Evolutionary conservation across 2,329 filamentous ascomycete genomes (phyloP), one percentile per base, ranked within the genome.

Genomic region (Alternaria angustiovoidea): DNA sequence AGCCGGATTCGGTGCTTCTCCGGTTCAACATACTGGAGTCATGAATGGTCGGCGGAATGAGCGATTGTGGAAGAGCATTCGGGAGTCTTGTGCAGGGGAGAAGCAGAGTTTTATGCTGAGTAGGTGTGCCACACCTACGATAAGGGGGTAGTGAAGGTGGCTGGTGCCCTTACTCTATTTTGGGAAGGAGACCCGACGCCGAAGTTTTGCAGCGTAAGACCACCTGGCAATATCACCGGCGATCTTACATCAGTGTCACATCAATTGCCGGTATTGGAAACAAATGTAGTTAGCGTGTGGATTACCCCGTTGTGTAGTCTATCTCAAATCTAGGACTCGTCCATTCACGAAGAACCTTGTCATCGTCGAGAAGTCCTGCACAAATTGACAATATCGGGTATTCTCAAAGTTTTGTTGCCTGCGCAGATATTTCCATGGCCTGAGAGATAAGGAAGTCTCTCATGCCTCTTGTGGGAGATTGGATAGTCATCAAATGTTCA

Each of bases 201-300:
- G 9, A 12, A 41, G 4, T 41, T 41, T 12, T 20, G 18, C 18
- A 41, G 38, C 18, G 9, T 41, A 2, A 41, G 38, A 22, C 18
- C 38, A 41, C 38, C 18, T 41, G 18, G 38, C 38, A 41, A 22
- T 12, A 6, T 20, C 5, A 14, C 18, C 11, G 18, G 18, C 18
- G 38, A 22, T 41, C 18, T 12, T 22, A 12, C 5, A 12, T 22
- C 18, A 22, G 8, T 22, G 5, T 22, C 9, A 11, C 11, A 5
- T 41, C 9, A 22, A 41, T 30, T 11, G 5, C 2, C 28, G 28
- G 0, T 30, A 30, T 0, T 30, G 28, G n/a, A n/a, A n/a, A n/a
- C n/a, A n/a, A 3, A 30, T 11, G 11, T 1, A 30, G 28, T 9
- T 0, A 12, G 28, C 11, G 1, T 30, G 87, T 91, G 0, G 24